phyloP scores from a whole-genome alignment of 495 filamentous ascomycete species.

The Xanthoparmelia taractica region DNA sequence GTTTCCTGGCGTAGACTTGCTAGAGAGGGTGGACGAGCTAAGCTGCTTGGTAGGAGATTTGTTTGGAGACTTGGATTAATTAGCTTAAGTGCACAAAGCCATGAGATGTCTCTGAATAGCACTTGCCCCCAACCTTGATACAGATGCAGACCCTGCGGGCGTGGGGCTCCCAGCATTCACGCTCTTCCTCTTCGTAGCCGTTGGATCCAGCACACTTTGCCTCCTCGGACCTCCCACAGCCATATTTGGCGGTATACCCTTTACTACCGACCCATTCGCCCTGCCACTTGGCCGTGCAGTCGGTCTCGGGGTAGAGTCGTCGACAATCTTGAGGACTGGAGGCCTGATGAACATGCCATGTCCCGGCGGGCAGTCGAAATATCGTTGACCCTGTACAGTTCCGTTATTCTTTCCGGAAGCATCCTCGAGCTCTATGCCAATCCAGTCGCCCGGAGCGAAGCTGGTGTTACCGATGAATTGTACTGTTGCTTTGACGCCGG shows the following conservation, averaged over 20 bases:
- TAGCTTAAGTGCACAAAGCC: conserved; percentile 10
- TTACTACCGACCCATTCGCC: conserved; percentile 25
- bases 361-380: conserved; percentile 75
- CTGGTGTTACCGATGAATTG: conserved; percentile 72
- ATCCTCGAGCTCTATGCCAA: conserved; percentile 82
- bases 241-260: conserved; percentile 30
- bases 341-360: conserved; percentile 87
- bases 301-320: conserved; percentile 41
- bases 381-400: conserved; percentile 76
- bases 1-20: conserved; percentile 45
- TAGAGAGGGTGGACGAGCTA: conserved; percentile 47
- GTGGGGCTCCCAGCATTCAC: conserved; percentile 61
- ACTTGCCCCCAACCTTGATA: conserved; percentile 55
- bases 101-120: conserved; percentile 1
- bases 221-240: conserved; percentile 32
- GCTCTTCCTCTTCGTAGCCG: conserved; percentile 54
- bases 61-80: conserved; percentile 54
- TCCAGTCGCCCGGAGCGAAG: conserved; percentile 78
- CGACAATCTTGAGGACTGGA: conserved; percentile 49
- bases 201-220: conserved; percentile 41
- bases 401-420: conserved; percentile 92
- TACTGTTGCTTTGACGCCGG: conserved; percentile 68
- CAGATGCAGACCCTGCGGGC: conserved; percentile 41
- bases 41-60: conserved; percentile 78
- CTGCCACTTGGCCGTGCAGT: conserved; percentile 24